phyloP scores from a whole-genome alignment of 2,329 filamentous ascomycete genomes.

The Penicillium hesseltinei region DNA sequence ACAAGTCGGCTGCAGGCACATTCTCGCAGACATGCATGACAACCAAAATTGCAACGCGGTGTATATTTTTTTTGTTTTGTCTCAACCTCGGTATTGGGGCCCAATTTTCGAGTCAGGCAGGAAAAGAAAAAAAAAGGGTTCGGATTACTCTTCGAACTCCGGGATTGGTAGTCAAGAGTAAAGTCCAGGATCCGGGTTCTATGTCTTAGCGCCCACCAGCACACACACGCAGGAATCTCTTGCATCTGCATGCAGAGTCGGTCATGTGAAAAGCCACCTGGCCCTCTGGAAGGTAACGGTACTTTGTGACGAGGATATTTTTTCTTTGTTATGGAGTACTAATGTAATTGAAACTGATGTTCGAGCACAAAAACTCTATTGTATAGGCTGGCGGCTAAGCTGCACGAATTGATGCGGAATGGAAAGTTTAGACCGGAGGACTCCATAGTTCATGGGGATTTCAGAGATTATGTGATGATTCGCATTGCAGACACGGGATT shows the following conservation, averaged over 20 bases:
- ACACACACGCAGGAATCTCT: constrained; percentile 26
- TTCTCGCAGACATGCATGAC: neutral
- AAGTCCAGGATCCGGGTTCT: neutral
- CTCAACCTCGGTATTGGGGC: neutral
- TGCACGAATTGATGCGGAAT: neutral
- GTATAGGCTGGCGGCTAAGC: neutral
- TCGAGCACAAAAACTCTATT: neutral
- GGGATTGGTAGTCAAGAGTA: constrained; percentile 7
- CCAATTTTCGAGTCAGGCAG: constrained; percentile 15
- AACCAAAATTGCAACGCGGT: neutral
- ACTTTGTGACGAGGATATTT: neutral
- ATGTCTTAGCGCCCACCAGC: constrained; percentile 15
- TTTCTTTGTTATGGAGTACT: neutral
- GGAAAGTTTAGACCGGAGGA: neutral
- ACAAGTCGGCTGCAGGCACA: constrained; percentile 4
- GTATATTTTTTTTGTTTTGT: too few relatives aligned
- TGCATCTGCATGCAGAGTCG: constrained; percentile 36
- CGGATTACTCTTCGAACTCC: neutral
- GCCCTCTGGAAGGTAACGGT: too few relatives aligned
- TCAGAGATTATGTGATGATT: constrained; percentile 2
- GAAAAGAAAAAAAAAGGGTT: neutral
- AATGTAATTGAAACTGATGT: neutral
- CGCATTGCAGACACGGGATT: constrained; percentile 4
- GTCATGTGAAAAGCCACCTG: constrained; percentile 33
- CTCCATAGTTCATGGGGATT: neutral